These are phyloP conservation scores for slime mould (Dictyostelium discoideum) DNA, from an alignment of 78 protist species.

Conservation along the genomic window DNA sequence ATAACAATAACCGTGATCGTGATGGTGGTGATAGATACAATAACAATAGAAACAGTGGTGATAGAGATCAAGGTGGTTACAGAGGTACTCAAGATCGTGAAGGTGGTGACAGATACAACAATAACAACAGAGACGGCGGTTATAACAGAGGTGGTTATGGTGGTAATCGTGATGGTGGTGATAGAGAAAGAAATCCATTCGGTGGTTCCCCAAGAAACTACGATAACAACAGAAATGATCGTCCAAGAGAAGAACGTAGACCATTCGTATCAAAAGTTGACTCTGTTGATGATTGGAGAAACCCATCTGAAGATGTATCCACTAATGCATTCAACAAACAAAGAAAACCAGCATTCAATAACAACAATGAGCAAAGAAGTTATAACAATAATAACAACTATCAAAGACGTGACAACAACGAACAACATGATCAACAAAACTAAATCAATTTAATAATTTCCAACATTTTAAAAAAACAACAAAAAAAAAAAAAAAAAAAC, in stretches of 20 bases:
- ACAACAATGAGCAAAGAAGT: not conserved
- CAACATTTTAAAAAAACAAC: too few species aligned
- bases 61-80: constrained; percentile 17
- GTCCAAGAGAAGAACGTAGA: constrained; percentile 26
- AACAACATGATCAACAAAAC: not conserved
- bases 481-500: not conserved
- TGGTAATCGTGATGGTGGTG: constrained; percentile 33
- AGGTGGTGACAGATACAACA: not conserved
- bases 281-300: constrained; percentile 65
- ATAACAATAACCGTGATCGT: not conserved
- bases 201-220: not conserved
- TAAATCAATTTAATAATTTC: not conserved
- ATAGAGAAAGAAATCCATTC: constrained; percentile 3
- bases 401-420: not conserved
- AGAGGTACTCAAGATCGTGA: not conserved
- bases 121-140: not conserved
- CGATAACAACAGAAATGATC: not conserved
- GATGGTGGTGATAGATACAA: constrained; percentile 13
- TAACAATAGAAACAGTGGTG: constrained; percentile 4
- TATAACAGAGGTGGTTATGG: constrained; percentile 34
- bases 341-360: not conserved
- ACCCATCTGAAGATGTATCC: constrained; percentile 8
- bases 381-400: not conserved
- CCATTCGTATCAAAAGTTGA: constrained; percentile 32
- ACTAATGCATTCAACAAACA: constrained; percentile 47